Evolutionary conservation across 495 filamentous ascomycete genomes (phyloP).

Genomic region (Collariella sp.): DNA sequence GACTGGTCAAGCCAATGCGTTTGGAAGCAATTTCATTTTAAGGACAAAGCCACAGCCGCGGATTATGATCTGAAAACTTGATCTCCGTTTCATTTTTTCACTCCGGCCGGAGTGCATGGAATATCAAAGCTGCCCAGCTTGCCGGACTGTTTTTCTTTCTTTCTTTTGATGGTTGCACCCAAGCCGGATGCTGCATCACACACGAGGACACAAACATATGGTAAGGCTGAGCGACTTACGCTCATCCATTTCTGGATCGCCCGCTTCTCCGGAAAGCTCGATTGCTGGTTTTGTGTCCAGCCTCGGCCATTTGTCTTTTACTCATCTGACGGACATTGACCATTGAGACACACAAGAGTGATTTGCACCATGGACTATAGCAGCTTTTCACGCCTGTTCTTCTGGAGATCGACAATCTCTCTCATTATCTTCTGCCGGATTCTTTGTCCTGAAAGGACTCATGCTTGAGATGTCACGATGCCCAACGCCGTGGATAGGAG

Average conservation of each 20-base stretch:
- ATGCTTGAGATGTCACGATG: too few relatives aligned
- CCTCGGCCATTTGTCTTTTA: not conserved
- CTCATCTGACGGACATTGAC: too few relatives aligned
- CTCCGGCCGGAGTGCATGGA: not conserved
- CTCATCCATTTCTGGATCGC: not conserved
- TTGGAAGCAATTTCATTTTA: not conserved
- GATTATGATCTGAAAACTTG: not conserved
- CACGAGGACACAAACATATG: not conserved
- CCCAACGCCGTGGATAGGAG: too few relatives aligned
- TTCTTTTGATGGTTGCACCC: not conserved
- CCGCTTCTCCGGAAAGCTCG: not conserved
- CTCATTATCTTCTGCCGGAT: too few relatives aligned
- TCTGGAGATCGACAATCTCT: too few relatives aligned
- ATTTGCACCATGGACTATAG: too few relatives aligned
- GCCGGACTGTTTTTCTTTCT: not conserved
- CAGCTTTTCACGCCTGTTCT: too few relatives aligned
- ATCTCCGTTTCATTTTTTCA: not conserved
- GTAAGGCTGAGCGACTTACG: conserved; percentile 3
- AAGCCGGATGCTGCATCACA: not conserved
- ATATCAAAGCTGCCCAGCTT: not conserved
- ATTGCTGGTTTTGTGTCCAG: not conserved
- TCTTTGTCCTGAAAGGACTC: too few relatives aligned
- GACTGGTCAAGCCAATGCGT: not conserved
- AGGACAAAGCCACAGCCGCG: not conserved
- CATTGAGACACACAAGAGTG: too few relatives aligned